Base-by-base conservation (phyloP, 1,284 basidiomycete species). In the Cryptococcus neoformans region DNA sequence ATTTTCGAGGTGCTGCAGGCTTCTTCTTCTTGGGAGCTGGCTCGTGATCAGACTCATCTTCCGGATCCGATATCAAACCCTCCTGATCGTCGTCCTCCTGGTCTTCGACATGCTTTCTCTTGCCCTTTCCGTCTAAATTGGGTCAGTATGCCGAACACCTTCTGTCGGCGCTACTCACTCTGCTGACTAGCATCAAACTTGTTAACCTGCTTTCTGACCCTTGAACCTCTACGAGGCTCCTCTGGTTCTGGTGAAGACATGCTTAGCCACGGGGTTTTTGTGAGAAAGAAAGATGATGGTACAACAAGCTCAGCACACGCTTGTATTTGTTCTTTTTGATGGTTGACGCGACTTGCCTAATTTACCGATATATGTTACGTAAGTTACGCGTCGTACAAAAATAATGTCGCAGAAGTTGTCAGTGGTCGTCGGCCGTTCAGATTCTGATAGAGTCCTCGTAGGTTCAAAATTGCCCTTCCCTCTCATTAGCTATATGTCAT, bases 151-250 rank as follows among this genome's bases (percentile, higher is more conserved):
- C 28, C 28, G 49, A 41, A 11, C 40, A 5, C 40, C 40, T 41
- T 38, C 21, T 45, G 38, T 50, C 54, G 35, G 44, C 53, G 14
- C 44, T 40, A 54, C 64, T 50, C 39, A 64, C 65, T 57, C 42
- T 49, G 49, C 44, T 49, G 54, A 21, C 49, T 52, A n/a, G 63
- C 62, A 21, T 67, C 66, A 52, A 67, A 72, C 44, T 65, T 64
- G 44, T 74, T 65, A 2, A 69, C 65, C 45, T 63, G 63, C 56
- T 73, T 76, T 42, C 70, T 64, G 0, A 52, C 62, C 51, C 74
- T 63, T 11, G 64, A 59, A 7, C 73, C 72, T 58, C 73, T 59
- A 47, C 74, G 58, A 11, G 72, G 72, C 51, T 73, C 65, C 38
- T 58, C 59, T 11, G 58, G 9, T 10, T 60, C 60, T 11, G 41